Evolutionary conservation across 2,329 filamentous ascomycete genomes (phyloP), one percentile per base, ranked within the genome.

Genomic region (Aspergillus brunneoviolaceus): DNA sequence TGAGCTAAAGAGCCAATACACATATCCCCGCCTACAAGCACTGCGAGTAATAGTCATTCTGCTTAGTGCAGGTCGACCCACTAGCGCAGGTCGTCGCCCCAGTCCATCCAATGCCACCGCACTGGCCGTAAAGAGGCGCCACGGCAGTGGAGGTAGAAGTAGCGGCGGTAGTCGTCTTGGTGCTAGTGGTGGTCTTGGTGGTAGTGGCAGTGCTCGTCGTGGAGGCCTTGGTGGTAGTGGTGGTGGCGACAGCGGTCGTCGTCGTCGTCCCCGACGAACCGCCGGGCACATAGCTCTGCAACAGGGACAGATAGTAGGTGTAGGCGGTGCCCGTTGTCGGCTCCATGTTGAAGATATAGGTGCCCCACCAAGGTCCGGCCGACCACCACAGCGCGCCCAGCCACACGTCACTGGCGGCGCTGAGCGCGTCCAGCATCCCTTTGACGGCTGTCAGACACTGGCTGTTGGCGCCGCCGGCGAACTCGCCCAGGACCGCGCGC

Each of bases 401-500:
- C 84, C 84, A 85, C 1, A 85, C 81, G 72, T 85, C 82, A 1
- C 63, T 70, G 64, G 84, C 83, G 29, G 76, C 67, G 0, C 65
- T 71, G 63, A 86, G 60, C 65, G 80, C 82, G 23, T 69, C 64
- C 60, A 86, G 63, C 66, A 84, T 78, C 42, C 81, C 83, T 51
- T 27, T 33, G 1, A 67, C 60, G 19, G 84, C 84, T 5, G 69
- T 63, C 63, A 83, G 72, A 64, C 84, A 86, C 51, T 77, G 73
- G 0, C 69, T 64, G 62, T 86, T 86, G 5, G 77, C 74, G 0
- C 81, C 84, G 5, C 77, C 83, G 0, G 83, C 84, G 63, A 80
- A 85, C 69, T 86, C 84, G 23, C 84, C 84, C 53, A 86, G 66
- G 12, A 86, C 68, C 1, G 79, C 84, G 51, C 76, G 72, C 69